A percentile compares a stretch with the other conserved stretches of the same genome.
phyloP scores from a whole-genome alignment of 208 protist genomes.

The Leishmania tropica region DNA sequence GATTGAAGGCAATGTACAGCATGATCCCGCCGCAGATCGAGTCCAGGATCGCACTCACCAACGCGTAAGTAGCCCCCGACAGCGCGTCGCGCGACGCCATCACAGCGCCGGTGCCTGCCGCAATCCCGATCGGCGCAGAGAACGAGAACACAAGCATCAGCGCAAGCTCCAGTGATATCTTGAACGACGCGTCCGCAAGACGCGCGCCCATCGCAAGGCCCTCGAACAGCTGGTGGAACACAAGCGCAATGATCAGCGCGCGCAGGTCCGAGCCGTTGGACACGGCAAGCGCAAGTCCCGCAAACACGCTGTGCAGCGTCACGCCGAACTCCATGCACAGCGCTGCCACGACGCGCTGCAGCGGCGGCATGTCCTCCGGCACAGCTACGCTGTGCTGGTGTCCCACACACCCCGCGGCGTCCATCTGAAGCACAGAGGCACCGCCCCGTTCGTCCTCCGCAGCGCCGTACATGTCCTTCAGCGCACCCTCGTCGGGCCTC shows the following conservation, averaged over 20 bases:
- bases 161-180: slow-evolving; percentile 35
- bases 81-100: slow-evolving; percentile 23
- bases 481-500: not conserved
- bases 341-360: slow-evolving; percentile 39
- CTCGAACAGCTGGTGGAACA: slow-evolving; percentile 79
- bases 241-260: slow-evolving; percentile 52
- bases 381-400: slow-evolving; percentile 26
- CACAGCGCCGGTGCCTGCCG: slow-evolving; percentile 34
- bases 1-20: slow-evolving; percentile 69
- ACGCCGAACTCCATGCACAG: slow-evolving; percentile 73
- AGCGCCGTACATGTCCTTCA: not conserved
- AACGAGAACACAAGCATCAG: slow-evolving; percentile 51
- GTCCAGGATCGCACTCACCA: slow-evolving; percentile 47
- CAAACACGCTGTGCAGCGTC: slow-evolving; percentile 72
- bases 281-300: slow-evolving; percentile 56
- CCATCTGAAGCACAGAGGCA: not conserved
- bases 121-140: slow-evolving; percentile 52
- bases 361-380: slow-evolving; percentile 12
- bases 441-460: not conserved
- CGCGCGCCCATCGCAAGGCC: slow-evolving; percentile 60
- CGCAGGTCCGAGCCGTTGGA: slow-evolving; percentile 33
- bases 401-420: slow-evolving; percentile 8
- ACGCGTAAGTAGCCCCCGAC: slow-evolving; percentile 30
- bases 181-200: slow-evolving; percentile 56
- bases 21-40: slow-evolving; percentile 71